Percentiles rank a stretch among this genome's conserved stretches.
These are phyloP conservation scores for Amaranthus palmeri DNA, from an alignment of 148 eudicot species.

Conservation along the genomic window DNA sequence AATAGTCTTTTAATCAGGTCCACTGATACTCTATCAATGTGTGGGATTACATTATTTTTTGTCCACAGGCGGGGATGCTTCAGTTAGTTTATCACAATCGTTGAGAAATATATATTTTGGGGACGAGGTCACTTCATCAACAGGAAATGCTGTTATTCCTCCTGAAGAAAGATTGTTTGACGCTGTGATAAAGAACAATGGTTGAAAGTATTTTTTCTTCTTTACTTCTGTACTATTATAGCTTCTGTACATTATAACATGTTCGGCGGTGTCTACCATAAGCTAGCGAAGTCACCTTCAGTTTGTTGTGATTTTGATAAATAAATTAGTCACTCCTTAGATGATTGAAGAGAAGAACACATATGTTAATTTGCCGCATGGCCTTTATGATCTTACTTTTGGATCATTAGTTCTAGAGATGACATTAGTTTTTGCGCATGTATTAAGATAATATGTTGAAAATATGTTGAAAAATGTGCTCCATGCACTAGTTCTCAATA, in stretches of 20 bases:
- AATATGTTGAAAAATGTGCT: background rate
- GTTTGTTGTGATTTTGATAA: background rate
- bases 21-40: background rate
- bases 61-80: conserved; percentile 67
- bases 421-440: background rate
- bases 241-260: conserved; percentile 2
- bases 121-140: conserved; percentile 24
- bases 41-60: background rate
- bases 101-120: conserved; percentile 40
- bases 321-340: too few species aligned
- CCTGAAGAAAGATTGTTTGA: conserved; percentile 20
- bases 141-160: conserved; percentile 14
- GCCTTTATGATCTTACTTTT: background rate
- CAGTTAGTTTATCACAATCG: conserved; percentile 45
- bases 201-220: conserved; percentile 33
- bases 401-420: background rate
- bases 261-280: background rate
- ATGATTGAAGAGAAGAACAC: background rate
- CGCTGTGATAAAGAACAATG: conserved; percentile 29
- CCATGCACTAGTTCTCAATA: background rate
- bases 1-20: background rate
- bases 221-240: background rate
- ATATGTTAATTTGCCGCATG: background rate
- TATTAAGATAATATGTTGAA: background rate
- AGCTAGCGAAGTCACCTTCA: background rate